Evolutionary conservation across 768 basidiomycete species (phyloP), one percentile per base, ranked within the genome.

Genomic region (Rhizopogon roseolus): DNA sequence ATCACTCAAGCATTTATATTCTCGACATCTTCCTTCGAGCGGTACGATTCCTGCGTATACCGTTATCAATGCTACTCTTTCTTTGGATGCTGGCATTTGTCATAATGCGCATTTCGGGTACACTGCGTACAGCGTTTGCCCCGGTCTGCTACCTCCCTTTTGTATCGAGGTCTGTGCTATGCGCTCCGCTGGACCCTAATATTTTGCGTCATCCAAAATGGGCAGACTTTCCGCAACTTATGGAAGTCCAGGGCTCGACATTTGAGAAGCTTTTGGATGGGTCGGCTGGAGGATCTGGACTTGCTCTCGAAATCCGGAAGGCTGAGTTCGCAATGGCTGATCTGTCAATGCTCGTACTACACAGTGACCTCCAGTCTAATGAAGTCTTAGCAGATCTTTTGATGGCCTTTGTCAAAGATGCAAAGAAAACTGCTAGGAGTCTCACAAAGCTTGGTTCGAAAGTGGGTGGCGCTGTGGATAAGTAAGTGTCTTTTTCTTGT

Each of bases 281-380:
- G 43, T 74, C 83, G 0, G 73, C 77, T 0, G 82, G 84, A 2
- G 79, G 81, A 0, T 80, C 84, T 0, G 75, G 74, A 5, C 64
- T 92, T 37, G 81, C 86, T 5, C 63, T 88, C 42, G 81, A 88
- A 52, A 79, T 92, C 57, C 82, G 88, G 68, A 85, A 83, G 65
- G 84, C 87, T 13, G 85, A 90, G 60, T 84, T 90, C 79, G 90
- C 88, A 13, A 87, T 84, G 1, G 72, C 67, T 22, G 89, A 92
- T 63, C 73, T 92, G 49, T 70, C 80, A 13, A 76, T 80, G 5
- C 73, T 88, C 28, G 83, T 90, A 14, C 76, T 75, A 14, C 68
- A 77, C 55, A 91, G 89, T 64, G 71, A 84, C 14, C 66, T 92
- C 61, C 78, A 72, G 54, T 79, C 80, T 22, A 81, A 73, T 50